Percentiles rank a stretch among this genome's conserved stretches.
phyloP scores from a whole-genome alignment of 1,284 basidiomycete genomes.

The Rhodofomes roseus region DNA sequence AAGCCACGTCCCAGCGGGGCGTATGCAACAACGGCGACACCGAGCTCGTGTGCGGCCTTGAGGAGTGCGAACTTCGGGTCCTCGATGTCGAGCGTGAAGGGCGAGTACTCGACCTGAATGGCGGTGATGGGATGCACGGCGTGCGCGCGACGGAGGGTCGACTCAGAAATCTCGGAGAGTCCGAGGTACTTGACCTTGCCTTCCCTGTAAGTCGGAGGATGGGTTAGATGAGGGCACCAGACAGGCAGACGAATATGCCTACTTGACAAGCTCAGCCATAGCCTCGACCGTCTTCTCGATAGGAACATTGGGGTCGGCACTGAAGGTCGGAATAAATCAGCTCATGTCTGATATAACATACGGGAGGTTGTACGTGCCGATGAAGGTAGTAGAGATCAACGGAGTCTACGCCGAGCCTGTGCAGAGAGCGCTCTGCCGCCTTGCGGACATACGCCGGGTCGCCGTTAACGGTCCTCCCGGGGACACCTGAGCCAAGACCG shows the following conservation, averaged over 20 bases:
- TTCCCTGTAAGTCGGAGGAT: constrained; percentile 28
- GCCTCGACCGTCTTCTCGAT: constrained; percentile 39
- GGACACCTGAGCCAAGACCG: constrained; percentile 26
- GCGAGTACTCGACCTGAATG: constrained; percentile 62
- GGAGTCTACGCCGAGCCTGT: constrained; percentile 39
- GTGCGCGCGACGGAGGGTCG: constrained; percentile 60
- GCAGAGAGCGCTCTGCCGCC: constrained; percentile 34
- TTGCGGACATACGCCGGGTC: constrained; percentile 34
- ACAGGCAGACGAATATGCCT: constrained; percentile 5
- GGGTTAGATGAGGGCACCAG: neutral
- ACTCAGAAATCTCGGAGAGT: constrained; percentile 55
- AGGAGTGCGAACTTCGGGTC: constrained; percentile 43
- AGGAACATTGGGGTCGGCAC: constrained; percentile 39
- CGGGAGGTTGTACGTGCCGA: constrained; percentile 19
- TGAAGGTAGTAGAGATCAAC: constrained; percentile 48
- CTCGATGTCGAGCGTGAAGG: constrained; percentile 57
- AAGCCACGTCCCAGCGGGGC: constrained; percentile 61
- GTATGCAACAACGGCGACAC: constrained; percentile 55
- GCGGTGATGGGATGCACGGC: constrained; percentile 58
- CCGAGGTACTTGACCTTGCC: constrained; percentile 64
- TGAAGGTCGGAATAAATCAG: constrained; percentile 6
- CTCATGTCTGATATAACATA: neutral
- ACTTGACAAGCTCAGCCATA: constrained; percentile 55
- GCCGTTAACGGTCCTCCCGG: constrained; percentile 22
- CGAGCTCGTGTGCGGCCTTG: constrained; percentile 48